Evolutionary conservation across 73 alveolate species (phyloP), one percentile per base, ranked within the genome.

Genomic region (Paramecium bursaria): DNA sequence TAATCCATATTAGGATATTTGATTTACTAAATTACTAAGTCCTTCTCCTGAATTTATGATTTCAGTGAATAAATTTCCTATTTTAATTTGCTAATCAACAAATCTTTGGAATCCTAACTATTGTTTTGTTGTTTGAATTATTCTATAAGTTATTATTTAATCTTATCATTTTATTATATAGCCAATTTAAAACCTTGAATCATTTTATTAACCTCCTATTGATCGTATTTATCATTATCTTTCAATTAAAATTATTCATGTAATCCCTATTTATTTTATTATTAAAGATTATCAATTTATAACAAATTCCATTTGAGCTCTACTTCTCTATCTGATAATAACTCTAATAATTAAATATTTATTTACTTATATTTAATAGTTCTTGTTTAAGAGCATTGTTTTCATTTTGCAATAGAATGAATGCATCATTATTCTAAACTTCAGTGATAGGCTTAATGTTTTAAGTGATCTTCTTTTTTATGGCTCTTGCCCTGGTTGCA

Each of bases 401-500:
- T 6, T 61, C 80, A 6, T 23, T 23, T 35, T 61, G n/a, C 42
- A 61, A 35, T 14, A 31, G 2, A 21, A 17, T 39, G 35, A 61
- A 21, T 67, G 25, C 23, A 11, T 48, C 61, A n/a, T n/a, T 48
- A 48, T 48, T 48, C 11, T 39, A 39, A 7, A 91, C 93, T 31
- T 87, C 97, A 57, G 75, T 91, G n/a, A n/a, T n/a, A n/a, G n/a
- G n/a, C 30, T 91, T 75, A 1, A 94, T 92, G 86, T 96, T 96
- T 74, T 96, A 90, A 50, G 76, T 87, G 33, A 94, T 96, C 50
- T 88, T 88, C 29, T 96, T 96, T 91, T 95, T 96, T 17, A 96
- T 96, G 48, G 96, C 87, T 49, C 96, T 95, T 13, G 99, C 99
- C 52, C 98, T 57, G 67, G 92, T 87, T 7, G 98, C 98, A 86